Evolutionary conservation across 2,329 filamentous ascomycete genomes (phyloP).

Genomic region (Ceratocystis eucalypticola): DNA sequence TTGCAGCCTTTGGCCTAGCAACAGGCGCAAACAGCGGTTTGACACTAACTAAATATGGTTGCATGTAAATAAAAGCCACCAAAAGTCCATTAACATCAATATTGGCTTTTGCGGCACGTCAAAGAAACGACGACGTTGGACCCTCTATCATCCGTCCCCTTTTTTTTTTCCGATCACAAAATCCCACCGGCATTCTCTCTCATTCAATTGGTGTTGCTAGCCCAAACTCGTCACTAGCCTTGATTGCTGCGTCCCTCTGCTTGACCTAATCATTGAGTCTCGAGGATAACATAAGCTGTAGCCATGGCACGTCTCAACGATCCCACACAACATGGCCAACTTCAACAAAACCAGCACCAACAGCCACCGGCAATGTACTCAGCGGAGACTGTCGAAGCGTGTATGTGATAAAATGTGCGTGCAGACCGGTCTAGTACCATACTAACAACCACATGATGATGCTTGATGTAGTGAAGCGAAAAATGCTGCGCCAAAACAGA

Average conservation of each 20-base stretch:
- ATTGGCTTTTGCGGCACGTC: background rate
- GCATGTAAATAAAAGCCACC: slow-evolving; percentile 7
- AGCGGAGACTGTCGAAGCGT: slow-evolving; percentile 52
- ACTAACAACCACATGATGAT: slow-evolving; percentile 15
- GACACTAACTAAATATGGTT: background rate
- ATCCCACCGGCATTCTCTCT: background rate
- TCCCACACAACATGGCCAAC: slow-evolving; percentile 40
- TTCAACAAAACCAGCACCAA: background rate
- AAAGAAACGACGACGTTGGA: slow-evolving; percentile 2
- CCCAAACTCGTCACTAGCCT: background rate
- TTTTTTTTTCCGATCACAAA: background rate
- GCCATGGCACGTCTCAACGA: slow-evolving; percentile 73
- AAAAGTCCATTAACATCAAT: background rate
- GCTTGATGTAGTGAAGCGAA: slow-evolving; percentile 50
- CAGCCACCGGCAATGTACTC: slow-evolving; percentile 16
- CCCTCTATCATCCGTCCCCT: background rate
- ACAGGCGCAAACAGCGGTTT: background rate
- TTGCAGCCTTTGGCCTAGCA: slow-evolving; percentile 2
- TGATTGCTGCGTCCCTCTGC: background rate
- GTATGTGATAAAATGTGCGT: slow-evolving; percentile 38
- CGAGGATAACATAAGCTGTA: slow-evolving; percentile 25
- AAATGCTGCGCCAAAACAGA: slow-evolving; percentile 70
- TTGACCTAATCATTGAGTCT: background rate
- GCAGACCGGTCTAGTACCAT: background rate
- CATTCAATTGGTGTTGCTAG: background rate